Base-by-base conservation (phyloP, 352 stramenopile genomes). In the Albugo candida region DNA sequence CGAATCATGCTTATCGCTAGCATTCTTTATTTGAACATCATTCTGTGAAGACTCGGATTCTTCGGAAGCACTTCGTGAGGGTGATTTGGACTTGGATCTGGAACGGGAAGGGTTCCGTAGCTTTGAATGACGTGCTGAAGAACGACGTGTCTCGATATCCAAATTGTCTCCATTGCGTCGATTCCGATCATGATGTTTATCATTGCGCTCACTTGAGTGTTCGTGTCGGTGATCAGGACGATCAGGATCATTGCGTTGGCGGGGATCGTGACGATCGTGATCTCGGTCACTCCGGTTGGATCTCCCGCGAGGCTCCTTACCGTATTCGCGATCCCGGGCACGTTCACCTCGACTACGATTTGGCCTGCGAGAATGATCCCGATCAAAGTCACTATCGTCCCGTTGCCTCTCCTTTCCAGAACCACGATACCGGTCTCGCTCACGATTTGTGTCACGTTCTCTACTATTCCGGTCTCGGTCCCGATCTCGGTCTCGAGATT, bases 1-100 rank as follows among this genome's bases (percentile, higher is more conserved):
- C 65, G 67, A 1, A 51, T 51, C 38, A 64, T 73, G 5, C 41
- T 18, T 4, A 50, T 45, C 34, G 54, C 44, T 17, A 48, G 74
- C 61, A 21, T 84, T 68, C 50, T 81, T 64, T 13, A 70, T 80
- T 24, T 70, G 81, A 17, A 75, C 64, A 11, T 61, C 63, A 24
- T 76, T 70, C 34, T 67, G 61, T 40, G 75, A 67, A 27, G 72
- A 72, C 38, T 56, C 64, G 36, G 78, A 70, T 42, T 84, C 74
- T 13, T 79, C 74, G 0, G 74, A 86, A 1, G 71, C 76, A 37
- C 70, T 65, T 8, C 70, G 67, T 11, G 75, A 87, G 13, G 59
- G 61, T n/a, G 75, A 84, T 34, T 61, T 61, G 17, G 64, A 80
- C 12, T 47, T 57, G 6, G 62, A 71, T 12, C 47, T 55, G 5